Evolutionary conservation across 2,329 filamentous ascomycete species (phyloP), one percentile per base, ranked within the genome.

Genomic region (Colletotrichum magnum): DNA sequence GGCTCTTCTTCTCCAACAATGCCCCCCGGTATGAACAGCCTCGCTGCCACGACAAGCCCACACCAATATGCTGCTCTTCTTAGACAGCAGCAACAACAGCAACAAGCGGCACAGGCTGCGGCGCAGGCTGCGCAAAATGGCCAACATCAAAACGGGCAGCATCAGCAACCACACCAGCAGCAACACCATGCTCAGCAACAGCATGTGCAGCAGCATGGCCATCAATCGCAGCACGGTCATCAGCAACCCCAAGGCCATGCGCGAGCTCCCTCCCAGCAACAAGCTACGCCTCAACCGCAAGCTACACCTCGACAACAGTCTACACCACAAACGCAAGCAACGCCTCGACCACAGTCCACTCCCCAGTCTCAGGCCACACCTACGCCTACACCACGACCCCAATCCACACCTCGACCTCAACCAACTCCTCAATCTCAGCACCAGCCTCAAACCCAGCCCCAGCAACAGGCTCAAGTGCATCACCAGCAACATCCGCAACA

Each of bases 21-120:
- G 61, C 80, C 85, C 16, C 87, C 84, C 58, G 83, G 84, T 18
- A 82, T 87, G 57, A 87, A 84, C 58, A 83, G 84, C 18, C 82
- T 87, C 57, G 78, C 82, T 1, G 80, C 82, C 18, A 85, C 85
- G 0, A 81, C 83, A 1, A 87, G 85, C 65, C 88, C 88, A 32
- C 87, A 89, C 48, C 88, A 90, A 70, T 89, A 90, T 73, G 88
- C 88, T 1, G 87, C 88, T 64, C 79, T 89, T 41, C 82, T 90
- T 9, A 79, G 88, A 52, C 86, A 88, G 47, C 88, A 89, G 72
- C 87, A 89, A 70, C 86, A 88, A 70, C 81, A 83, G 66, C 79
- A 79, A 67, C 79, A 79, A 9, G 75, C 76, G 3, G 75, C 74
- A 7, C 70, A 80, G 69, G 79, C 80, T 12, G 77, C 77, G 10